phyloP scores from a whole-genome alignment of 2,329 filamentous ascomycete genomes.

The Macrophomina tecta region DNA sequence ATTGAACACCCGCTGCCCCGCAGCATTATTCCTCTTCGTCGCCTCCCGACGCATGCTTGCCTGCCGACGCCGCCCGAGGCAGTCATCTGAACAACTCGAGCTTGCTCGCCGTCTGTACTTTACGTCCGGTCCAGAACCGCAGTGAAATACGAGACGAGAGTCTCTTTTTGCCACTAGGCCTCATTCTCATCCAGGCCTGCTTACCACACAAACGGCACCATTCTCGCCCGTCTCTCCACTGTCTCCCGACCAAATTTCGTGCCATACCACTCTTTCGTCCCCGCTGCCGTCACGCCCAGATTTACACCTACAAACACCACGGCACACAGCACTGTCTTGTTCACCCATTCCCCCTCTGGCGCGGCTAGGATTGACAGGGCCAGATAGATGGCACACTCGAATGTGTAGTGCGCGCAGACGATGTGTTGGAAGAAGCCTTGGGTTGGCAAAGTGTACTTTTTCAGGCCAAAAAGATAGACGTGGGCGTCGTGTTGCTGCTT shows the following conservation, averaged over 20 bases:
- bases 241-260: constrained; percentile 73
- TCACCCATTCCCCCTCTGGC: constrained; percentile 68
- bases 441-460: constrained; percentile 74
- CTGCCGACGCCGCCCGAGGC: background rate
- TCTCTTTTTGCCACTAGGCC: background rate
- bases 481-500: constrained; percentile 71
- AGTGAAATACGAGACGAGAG: background rate
- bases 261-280: constrained; percentile 80
- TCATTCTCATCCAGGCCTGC: background rate
- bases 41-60: constrained; percentile 6
- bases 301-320: constrained; percentile 78
- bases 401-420: constrained; percentile 89
- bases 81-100: background rate
- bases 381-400: constrained; percentile 84
- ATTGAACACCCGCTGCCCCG: constrained; percentile 2
- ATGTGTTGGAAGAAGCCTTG: constrained; percentile 74
- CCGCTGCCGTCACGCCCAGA: constrained; percentile 79
- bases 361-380: constrained; percentile 77
- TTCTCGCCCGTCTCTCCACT: constrained; percentile 71
- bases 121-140: background rate
- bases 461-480: constrained; percentile 52
- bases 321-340: constrained; percentile 74
- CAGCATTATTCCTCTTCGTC: background rate
- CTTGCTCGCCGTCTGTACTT: background rate
- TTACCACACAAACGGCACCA: constrained; percentile 70